A percentile compares a stretch with the other conserved stretches of the same genome.
These are phyloP conservation scores for Aspergillus fructus DNA, from an alignment of 2,329 filamentous ascomycete genomes.

Conservation along the genomic window DNA sequence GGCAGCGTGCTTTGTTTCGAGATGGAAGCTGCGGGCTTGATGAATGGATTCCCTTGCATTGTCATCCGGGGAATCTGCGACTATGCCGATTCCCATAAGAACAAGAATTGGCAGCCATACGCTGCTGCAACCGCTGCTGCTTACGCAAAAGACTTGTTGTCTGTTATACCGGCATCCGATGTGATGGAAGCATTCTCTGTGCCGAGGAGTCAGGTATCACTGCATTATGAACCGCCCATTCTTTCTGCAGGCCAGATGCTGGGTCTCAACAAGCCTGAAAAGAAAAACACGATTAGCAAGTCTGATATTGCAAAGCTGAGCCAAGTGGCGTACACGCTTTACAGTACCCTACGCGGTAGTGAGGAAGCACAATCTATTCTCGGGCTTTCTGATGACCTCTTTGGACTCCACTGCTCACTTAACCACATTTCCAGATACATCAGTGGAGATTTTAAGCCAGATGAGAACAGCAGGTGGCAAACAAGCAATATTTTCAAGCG, in stretches of 20 bases:
- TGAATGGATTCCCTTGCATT: conserved; percentile 1
- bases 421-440: not conserved
- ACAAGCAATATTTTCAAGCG: not conserved
- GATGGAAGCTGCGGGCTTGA: conserved; percentile 4
- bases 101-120: not conserved
- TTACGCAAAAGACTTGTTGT: not conserved
- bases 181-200: not conserved
- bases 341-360: not conserved
- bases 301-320: not conserved
- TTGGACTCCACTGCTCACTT: not conserved
- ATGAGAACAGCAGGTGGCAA: too few relatives aligned
- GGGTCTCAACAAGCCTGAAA: not conserved
- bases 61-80: conserved; percentile 14
- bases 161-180: not conserved
- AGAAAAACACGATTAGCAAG: not conserved
- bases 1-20: not conserved
- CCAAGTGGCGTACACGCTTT: not conserved
- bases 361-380: not conserved
- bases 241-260: not conserved
- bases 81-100: conserved; percentile 12
- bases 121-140: not conserved
- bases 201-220: not conserved
- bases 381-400: not conserved
- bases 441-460: too few relatives aligned
- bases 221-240: not conserved